Conservation (phyloP, 2,329 filamentous ascomycete species). For the Amesomyces nigricolor region DNA sequence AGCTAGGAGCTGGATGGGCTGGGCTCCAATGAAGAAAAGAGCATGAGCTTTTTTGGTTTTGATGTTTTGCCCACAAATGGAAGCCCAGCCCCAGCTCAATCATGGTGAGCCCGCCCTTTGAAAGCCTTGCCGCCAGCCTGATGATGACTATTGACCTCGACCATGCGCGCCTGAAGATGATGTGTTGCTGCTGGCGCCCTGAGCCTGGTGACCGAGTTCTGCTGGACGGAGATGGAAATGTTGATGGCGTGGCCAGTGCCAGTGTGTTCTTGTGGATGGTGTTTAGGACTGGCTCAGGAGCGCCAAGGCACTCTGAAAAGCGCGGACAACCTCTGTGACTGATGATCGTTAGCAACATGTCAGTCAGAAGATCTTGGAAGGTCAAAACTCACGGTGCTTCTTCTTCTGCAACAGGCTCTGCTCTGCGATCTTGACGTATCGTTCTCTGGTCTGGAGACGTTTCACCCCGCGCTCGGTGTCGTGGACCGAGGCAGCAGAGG, state of each 20-base stretch:
- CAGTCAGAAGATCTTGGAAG: neutral
- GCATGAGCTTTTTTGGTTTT: slow-evolving; percentile 1
- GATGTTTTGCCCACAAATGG: neutral
- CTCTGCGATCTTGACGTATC: slow-evolving; percentile 71
- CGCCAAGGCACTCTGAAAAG: slow-evolving; percentile 57
- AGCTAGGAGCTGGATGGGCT: neutral
- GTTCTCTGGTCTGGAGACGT: slow-evolving; percentile 71
- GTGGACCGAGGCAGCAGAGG: slow-evolving; percentile 61
- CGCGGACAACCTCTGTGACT: slow-evolving; percentile 54
- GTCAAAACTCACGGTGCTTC: slow-evolving; percentile 62
- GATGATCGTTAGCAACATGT: slow-evolving; percentile 20
- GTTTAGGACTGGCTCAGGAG: slow-evolving; percentile 39
- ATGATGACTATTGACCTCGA: neutral
- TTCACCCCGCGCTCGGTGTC: slow-evolving; percentile 75
- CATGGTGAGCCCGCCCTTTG: neutral
- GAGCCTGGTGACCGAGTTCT: neutral
- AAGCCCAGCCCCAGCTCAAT: neutral
- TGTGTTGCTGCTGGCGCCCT: neutral
- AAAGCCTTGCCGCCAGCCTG: neutral
- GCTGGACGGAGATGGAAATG: neutral
- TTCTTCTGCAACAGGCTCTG: slow-evolving; percentile 66
- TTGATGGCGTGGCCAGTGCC: neutral
- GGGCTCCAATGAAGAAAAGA: neutral
- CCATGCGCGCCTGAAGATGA: neutral
- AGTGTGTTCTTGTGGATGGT: neutral